A percentile compares a stretch with the other conserved stretches of the same genome.
Evolutionary conservation across 2,329 filamentous ascomycete genomes (phyloP).

Genomic region (Colletotrichum musae): DNA sequence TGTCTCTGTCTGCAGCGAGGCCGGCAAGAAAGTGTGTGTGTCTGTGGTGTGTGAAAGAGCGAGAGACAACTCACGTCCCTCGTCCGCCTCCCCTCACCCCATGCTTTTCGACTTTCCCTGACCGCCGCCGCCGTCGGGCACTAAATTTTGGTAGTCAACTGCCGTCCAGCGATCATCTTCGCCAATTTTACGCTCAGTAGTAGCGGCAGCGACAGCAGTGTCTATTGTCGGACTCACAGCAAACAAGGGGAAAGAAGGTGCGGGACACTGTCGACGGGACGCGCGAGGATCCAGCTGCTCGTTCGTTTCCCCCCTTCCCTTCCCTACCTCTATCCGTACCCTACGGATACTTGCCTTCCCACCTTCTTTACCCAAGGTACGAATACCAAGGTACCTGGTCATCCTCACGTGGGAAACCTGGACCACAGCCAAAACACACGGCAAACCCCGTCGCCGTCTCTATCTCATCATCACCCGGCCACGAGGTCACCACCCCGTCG

Average conservation of each 20-base stretch:
- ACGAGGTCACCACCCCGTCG: conserved; percentile 2
- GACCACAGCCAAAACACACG: conserved; percentile 29
- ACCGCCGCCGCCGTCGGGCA: conserved; percentile 22
- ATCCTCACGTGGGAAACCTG: conserved; percentile 33
- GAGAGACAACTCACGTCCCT: conserved; percentile 8
- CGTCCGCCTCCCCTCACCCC: conserved; percentile 16
- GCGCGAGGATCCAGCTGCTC: conserved; percentile 15
- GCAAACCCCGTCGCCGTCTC: conserved; percentile 19
- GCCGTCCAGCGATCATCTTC: conserved; percentile 18
- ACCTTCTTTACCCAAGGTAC: too few relatives aligned
- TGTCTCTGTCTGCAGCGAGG: not conserved
- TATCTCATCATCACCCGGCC: conserved; percentile 19
- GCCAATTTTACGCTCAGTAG: not conserved
- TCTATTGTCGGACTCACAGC: not conserved
- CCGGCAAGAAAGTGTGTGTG: not conserved
- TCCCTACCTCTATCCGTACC: conserved; percentile 7
- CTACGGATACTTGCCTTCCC: too few relatives aligned
- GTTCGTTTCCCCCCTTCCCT: conserved; percentile 24
- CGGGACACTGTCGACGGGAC: conserved; percentile 14
- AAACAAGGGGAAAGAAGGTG: not conserved
- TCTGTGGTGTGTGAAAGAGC: not conserved
- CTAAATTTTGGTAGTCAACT: conserved; percentile 28
- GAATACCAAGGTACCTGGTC: too few relatives aligned
- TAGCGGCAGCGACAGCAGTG: conserved; percentile 2
- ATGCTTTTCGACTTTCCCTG: conserved; percentile 31